These are phyloP conservation scores for Oryza officinalis DNA, from an alignment of 176 grass and related monocot genomes.

Conservation along the genomic window DNA sequence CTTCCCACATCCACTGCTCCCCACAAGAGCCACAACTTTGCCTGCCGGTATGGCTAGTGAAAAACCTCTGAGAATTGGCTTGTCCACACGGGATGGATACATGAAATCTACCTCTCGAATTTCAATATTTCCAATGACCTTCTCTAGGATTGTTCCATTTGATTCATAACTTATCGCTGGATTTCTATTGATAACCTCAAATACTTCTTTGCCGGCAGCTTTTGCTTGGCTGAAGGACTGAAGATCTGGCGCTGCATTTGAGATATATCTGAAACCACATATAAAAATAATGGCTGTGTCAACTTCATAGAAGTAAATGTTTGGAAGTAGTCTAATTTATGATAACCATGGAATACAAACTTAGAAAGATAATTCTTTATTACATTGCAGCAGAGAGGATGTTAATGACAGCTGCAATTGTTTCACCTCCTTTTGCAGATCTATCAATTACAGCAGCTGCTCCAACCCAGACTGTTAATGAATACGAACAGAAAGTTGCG, in stretches of 20 bases:
- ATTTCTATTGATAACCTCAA: slow-evolving; percentile 44
- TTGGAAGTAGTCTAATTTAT: slow-evolving; percentile 9
- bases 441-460: slow-evolving; percentile 43
- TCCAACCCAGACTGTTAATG: slow-evolving; percentile 59
- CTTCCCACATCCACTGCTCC: slow-evolving; percentile 62
- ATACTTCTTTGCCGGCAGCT: slow-evolving; percentile 43
- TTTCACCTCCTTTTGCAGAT: slow-evolving; percentile 49
- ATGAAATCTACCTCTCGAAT: slow-evolving; percentile 45
- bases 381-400: slow-evolving; percentile 76
- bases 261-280: slow-evolving; percentile 53
- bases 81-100: slow-evolving; percentile 56
- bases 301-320: background rate
- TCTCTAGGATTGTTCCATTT: slow-evolving; percentile 38
- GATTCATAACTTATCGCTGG: slow-evolving; percentile 45
- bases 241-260: slow-evolving; percentile 67
- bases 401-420: slow-evolving; percentile 61
- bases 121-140: slow-evolving; percentile 40
- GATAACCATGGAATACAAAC: slow-evolving; percentile 16
- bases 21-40: slow-evolving; percentile 49
- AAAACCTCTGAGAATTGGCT: slow-evolving; percentile 45
- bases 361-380: slow-evolving; percentile 27
- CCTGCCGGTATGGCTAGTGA: slow-evolving; percentile 37
- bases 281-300: background rate
- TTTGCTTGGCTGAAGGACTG: slow-evolving; percentile 63
- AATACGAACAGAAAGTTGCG: slow-evolving; percentile 62